Conservation (phyloP, 1,139 yeast genomes). For the Scheffersomyces quercinus region DNA sequence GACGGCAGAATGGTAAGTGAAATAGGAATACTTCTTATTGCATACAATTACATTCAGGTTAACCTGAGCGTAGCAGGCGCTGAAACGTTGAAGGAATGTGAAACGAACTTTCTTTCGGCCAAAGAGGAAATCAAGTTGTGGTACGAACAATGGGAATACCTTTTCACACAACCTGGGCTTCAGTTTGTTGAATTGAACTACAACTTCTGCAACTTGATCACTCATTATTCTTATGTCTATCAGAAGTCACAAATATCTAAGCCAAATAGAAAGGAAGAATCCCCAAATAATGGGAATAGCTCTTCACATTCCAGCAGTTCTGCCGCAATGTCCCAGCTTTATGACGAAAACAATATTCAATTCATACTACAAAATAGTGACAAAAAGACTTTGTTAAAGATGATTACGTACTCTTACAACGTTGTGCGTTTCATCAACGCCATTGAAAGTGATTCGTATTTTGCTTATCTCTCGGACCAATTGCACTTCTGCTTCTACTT, state of each 20-base stretch:
- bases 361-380: constrained; percentile 23
- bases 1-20: constrained; percentile 87
- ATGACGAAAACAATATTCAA: constrained; percentile 25
- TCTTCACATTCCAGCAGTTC: constrained; percentile 1
- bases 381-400: constrained; percentile 20
- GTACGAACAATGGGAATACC: constrained; percentile 71
- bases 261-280: background rate
- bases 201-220: constrained; percentile 61
- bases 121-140: constrained; percentile 50
- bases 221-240: constrained; percentile 38
- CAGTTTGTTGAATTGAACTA: constrained; percentile 78
- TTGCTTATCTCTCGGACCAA: constrained; percentile 70
- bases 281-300: constrained; percentile 1
- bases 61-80: constrained; percentile 22
- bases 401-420: constrained; percentile 38
- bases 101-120: constrained; percentile 23
- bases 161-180: constrained; percentile 70
- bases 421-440: constrained; percentile 41
- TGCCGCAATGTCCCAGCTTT: constrained; percentile 10
- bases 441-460: constrained; percentile 59
- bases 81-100: constrained; percentile 23
- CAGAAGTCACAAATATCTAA: constrained; percentile 15
- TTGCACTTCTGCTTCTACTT: constrained; percentile 59
- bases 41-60: constrained; percentile 61
- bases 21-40: constrained; percentile 60